A percentile compares a stretch with the other conserved stretches of the same genome.
These are phyloP conservation scores for Podila clonocystis DNA, from an alignment of 192 early-diverging fungal genomes.

Conservation along the genomic window DNA sequence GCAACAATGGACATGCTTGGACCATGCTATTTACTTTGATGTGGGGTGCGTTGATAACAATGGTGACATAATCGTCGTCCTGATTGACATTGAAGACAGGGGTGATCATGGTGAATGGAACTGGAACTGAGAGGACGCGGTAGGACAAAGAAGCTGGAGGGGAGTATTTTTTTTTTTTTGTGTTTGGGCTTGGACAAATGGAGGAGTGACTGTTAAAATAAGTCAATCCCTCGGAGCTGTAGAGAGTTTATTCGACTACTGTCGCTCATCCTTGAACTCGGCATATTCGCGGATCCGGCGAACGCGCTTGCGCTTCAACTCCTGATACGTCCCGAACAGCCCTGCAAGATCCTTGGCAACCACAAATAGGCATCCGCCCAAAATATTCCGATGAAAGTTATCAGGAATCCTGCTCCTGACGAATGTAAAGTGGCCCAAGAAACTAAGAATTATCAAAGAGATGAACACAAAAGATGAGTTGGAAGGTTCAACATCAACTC, in stretches of 20 bases:
- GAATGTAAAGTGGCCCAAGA: constrained; percentile 60
- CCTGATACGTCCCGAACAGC: constrained; percentile 66
- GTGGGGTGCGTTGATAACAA: constrained; percentile 85
- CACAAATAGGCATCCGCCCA: constrained; percentile 67
- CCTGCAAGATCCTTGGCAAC: constrained; percentile 68
- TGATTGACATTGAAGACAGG: constrained; percentile 85
- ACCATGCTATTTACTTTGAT: constrained; percentile 63
- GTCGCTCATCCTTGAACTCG: constrained; percentile 46
- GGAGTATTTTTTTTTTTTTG: background rate
- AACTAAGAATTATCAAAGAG: constrained; percentile 12
- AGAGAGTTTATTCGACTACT: background rate
- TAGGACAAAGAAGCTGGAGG: no score
- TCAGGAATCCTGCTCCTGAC: constrained; percentile 57
- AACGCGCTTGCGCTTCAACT: constrained; percentile 48
- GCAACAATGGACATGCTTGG: background rate
- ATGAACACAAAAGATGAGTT: background rate
- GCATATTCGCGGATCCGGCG: constrained; percentile 48
- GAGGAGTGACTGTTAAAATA: no score
- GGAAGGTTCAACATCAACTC: background rate
- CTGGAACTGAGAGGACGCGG: background rate
- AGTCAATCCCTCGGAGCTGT: no score
- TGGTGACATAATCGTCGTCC: constrained; percentile 76
- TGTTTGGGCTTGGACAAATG: no score
- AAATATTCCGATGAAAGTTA: constrained; percentile 60
- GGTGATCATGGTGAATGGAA: constrained; percentile 81